phyloP scores from a whole-genome alignment of 192 early-diverging fungal genomes.

The Backusella circina region DNA sequence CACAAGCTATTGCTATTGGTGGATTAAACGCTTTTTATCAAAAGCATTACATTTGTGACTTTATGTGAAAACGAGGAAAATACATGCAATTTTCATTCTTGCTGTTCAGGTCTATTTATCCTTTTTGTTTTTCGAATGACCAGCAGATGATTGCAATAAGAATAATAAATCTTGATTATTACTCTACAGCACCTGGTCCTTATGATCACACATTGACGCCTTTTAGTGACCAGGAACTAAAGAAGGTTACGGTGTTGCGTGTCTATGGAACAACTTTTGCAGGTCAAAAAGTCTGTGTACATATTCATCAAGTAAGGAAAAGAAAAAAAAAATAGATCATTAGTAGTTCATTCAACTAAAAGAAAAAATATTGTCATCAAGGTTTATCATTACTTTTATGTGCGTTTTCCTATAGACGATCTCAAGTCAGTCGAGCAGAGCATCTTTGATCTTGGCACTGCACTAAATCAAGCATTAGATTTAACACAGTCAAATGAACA shows the following conservation, averaged over 20 bases:
- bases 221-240: constrained; percentile 35
- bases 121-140: background rate
- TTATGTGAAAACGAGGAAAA: background rate
- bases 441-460: constrained; percentile 52
- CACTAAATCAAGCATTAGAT: constrained; percentile 69
- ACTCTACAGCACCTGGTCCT: constrained; percentile 44
- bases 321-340: background rate
- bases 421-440: constrained; percentile 26
- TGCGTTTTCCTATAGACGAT: constrained; percentile 57
- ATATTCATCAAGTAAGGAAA: constrained; percentile 70
- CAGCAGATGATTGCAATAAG: constrained; percentile 33
- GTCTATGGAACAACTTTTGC: constrained; percentile 72
- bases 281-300: constrained; percentile 77
- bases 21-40: background rate
- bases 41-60: background rate
- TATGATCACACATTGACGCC: constrained; percentile 32
- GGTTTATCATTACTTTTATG: constrained; percentile 80
- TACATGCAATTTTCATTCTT: background rate
- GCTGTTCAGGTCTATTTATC: background rate
- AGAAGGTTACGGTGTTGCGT: constrained; percentile 69
- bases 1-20: background rate
- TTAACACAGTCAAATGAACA: constrained; percentile 38
- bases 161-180: constrained; percentile 65
- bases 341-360: constrained; percentile 9
- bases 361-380: constrained; percentile 7